A percentile compares a stretch with the other conserved stretches of the same genome.
Evolutionary conservation across 2,329 filamentous ascomycete species (phyloP).

Genomic region (Cercospora zeina): DNA sequence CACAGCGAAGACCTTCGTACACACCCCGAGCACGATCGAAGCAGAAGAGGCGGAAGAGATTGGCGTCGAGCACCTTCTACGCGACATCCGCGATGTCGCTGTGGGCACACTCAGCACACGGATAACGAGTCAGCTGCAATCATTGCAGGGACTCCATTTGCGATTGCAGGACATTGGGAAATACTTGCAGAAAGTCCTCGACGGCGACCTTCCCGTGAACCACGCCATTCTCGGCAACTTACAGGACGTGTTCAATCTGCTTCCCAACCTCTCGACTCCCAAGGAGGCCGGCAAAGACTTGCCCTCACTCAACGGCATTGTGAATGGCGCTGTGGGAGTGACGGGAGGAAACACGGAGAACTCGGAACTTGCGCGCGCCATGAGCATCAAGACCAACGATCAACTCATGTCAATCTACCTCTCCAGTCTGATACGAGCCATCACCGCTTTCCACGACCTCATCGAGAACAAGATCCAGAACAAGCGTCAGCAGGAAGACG

Average conservation of each 20-base stretch:
- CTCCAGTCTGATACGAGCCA: constrained; percentile 92
- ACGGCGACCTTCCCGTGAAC: constrained; percentile 90
- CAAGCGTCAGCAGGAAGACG: constrained; percentile 92
- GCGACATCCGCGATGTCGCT: constrained; percentile 96
- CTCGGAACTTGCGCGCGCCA: constrained; percentile 86
- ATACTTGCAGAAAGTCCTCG: constrained; percentile 94
- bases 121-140: constrained; percentile 96
- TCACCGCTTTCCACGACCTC: constrained; percentile 97
- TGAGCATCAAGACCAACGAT: constrained; percentile 99
- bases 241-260: constrained; percentile 98
- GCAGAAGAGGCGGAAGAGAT: constrained; percentile 99
- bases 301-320: constrained; percentile 50
- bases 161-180: constrained; percentile 91
- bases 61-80: constrained; percentile 93
- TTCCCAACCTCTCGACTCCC: constrained; percentile 90
- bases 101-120: constrained; percentile 94
- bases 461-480: constrained; percentile 99
- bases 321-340: constrained; percentile 59
- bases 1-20: constrained; percentile 94
- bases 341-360: constrained; percentile 59
- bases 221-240: constrained; percentile 96
- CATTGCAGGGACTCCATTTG: constrained; percentile 90
- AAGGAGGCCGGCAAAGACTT: constrained; percentile 65
- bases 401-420: constrained; percentile 98
- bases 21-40: constrained; percentile 97